Base-by-base conservation (phyloP, 2,329 filamentous ascomycete species). In the Colletotrichum sp. region DNA sequence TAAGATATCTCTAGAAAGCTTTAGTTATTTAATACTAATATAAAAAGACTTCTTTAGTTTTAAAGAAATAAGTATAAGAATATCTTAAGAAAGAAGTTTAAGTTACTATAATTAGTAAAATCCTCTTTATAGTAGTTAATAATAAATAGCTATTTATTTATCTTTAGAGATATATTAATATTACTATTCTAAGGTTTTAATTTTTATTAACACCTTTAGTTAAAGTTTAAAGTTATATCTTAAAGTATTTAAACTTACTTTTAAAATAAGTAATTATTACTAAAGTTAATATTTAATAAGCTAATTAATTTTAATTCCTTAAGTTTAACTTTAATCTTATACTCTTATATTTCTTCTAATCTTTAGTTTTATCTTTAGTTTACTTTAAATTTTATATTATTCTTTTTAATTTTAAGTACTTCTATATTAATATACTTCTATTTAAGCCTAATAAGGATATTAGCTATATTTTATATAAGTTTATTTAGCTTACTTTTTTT, bases 171-270 rank as follows among this genome's bases (percentile, higher is more conserved):
- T 55, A 55, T 24, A 21, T 24, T 52, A n/a, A 6, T 55, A 24
- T 1, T 52, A 24, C 0, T 52, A 52, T 52, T 3, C 12, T 36
- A 36, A 15, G 2, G 49, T 21, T 55, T 55, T n/a, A n/a, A 13
- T 55, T 4, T 0, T 21, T 55, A 55, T 13, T 55, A 55, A 0
- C 6, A 12, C 1, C 1, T 36, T 0, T 36, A 55, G 2, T 55
- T 55, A 55, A 24, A 55, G 8, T 2, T 24, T 55, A 55, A n/a
- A 55, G 8, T 24, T 55, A 55, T 24, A 24, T 55, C 3, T 13
- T 55, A 55, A 21, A 55, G 2, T 55, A 55, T 55, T 1, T 55
- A 55, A 24, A 55, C 18, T 0, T 55, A 24, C 5, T 55, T 0
- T 55, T 55, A 55, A 24, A 55, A 8, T n/a, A 10, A 55, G 1